Evolutionary conservation across 257 asterid species (phyloP).

Genomic region (Nicotiana benthamiana): DNA sequence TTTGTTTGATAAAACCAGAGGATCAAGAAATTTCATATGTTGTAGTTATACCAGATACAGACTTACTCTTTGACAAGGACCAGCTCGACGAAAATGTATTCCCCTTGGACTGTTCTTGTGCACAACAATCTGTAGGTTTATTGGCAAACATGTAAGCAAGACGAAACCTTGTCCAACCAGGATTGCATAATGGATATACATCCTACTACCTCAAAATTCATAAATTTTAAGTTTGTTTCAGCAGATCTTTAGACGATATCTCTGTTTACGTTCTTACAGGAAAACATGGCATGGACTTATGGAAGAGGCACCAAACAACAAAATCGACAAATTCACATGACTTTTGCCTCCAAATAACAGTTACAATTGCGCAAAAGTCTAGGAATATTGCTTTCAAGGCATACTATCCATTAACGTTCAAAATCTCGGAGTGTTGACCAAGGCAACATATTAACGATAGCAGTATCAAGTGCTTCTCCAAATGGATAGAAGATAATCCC

Average conservation of each 20-base stretch:
- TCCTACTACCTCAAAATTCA: constrained; percentile 1
- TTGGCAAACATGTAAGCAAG: neutral
- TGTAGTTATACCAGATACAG: neutral
- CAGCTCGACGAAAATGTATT: constrained; percentile 87
- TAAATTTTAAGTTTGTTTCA: neutral
- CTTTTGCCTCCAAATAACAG: neutral
- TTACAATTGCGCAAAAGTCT: neutral
- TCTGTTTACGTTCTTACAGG: neutral
- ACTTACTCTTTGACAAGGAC: constrained; percentile 79
- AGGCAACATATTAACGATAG: neutral
- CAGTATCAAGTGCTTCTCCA: neutral
- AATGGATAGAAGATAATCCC: neutral
- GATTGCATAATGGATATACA: neutral
- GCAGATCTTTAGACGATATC: neutral
- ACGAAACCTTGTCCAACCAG: neutral
- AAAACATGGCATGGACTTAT: neutral
- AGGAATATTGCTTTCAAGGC: neutral
- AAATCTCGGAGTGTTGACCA: neutral
- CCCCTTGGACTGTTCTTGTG: constrained; percentile 80
- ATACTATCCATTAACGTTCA: neutral
- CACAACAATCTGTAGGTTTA: constrained; percentile 48
- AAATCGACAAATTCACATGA: neutral
- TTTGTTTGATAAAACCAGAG: neutral
- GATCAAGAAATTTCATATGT: neutral
- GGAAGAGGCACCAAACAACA: neutral